Evolutionary conservation across 108 stramenopile species (phyloP), one percentile per base, ranked within the genome.

Genomic region (Skeletonema tropicum): DNA sequence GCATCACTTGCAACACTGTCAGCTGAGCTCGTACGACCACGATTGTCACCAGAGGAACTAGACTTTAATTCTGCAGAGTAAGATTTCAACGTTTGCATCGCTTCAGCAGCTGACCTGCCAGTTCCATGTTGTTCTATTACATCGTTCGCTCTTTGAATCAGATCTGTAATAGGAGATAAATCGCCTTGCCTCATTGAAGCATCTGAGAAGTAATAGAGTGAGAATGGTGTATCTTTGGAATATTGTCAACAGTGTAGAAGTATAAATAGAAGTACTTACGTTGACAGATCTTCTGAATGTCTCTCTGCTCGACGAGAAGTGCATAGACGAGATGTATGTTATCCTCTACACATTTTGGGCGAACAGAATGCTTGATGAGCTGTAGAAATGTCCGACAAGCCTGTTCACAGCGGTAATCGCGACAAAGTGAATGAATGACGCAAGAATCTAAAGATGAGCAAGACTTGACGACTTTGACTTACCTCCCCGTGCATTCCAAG

Each of bases 301-400:
- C 89, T 17, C 52, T 57, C 84, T 94, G 87, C 49, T 91, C 80
- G 66, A 91, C 87, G 13, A 92, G 84, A 21, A 94, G 67, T 2
- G 90, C 76, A 73, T 94, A 92, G 2, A 91, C 69, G 63, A 94
- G 66, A 68, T 94, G 86, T 14, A 91, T n/a, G 68, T 94, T 94
- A 10, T 64, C 57, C n/a, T 91, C 89, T 9, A 94, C 65, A 45
- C 76, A 86, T 38, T 86, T 88, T 39, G 76, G 68, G 1, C 86
- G 59, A 8, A 92, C 61, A 33, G 84, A 75, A 63, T 94, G 87
- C 23, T 86, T 80, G 26, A 94, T 76, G 2, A 91, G 52, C 33
- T 81, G 79, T 60, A 94, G 59, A 15, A 94, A 76, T 25, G 87
- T 90, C 11, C 79, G 81, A 11, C 83, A 80, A 23, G 75, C 75